These are phyloP conservation scores for Yamadazyma friedrichii DNA, from an alignment of 1,139 yeast genomes.

Conservation along the genomic window DNA sequence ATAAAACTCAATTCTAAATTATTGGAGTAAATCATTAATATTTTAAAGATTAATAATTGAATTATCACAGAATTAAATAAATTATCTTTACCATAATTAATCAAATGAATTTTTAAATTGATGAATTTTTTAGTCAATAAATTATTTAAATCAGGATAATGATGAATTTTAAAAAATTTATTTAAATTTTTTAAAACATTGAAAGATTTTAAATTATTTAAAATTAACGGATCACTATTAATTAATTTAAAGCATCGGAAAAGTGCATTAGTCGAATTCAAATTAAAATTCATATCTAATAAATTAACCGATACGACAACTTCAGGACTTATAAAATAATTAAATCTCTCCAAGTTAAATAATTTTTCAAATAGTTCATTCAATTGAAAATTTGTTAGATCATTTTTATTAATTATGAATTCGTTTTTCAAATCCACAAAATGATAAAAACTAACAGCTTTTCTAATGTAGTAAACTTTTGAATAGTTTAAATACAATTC, in stretches of 20 bases:
- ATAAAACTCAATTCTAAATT: conserved; percentile 19
- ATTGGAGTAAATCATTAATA: conserved; percentile 28
- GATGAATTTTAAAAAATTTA: conserved; percentile 17
- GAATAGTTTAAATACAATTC: conserved; percentile 29
- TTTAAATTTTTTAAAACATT: conserved; percentile 15
- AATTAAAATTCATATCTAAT: conserved; percentile 13
- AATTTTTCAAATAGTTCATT: conserved; percentile 37
- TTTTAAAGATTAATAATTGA: conserved; percentile 29
- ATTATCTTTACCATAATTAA: conserved; percentile 16
- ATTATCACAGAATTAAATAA: conserved; percentile 18
- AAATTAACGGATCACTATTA: conserved; percentile 14
- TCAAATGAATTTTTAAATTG: conserved; percentile 17
- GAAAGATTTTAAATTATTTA: conserved; percentile 17
- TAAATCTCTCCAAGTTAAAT: conserved; percentile 33
- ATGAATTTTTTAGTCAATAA: conserved; percentile 14
- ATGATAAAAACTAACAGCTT: conserved; percentile 38
- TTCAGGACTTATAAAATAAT: conserved; percentile 31
- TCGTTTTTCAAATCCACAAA: conserved; percentile 26
- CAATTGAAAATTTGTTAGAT: conserved; percentile 24
- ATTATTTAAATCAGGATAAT: conserved; percentile 19
- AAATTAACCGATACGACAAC: conserved; percentile 15
- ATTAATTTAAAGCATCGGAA: conserved; percentile 14
- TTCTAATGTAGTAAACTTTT: conserved; percentile 31
- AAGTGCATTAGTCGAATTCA: conserved; percentile 9
- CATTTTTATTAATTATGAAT: conserved; percentile 16